Evolutionary conservation across 768 basidiomycete genomes (phyloP).

Genomic region (Pleurotus tuoliensis): DNA sequence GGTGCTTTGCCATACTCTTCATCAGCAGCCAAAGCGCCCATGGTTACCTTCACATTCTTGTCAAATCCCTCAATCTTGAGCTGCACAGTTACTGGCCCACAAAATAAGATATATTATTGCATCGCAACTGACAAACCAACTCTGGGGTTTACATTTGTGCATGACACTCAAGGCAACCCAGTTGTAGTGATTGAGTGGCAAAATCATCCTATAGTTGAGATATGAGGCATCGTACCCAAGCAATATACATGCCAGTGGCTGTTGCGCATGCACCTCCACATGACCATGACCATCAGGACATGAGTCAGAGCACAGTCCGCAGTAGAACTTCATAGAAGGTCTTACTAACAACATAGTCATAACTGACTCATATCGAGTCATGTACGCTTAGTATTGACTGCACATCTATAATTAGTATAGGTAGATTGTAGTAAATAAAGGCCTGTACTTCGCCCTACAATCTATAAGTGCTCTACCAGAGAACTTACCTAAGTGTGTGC

Average conservation of each 20-base stretch:
- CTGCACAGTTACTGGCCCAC: slow-evolving; percentile 38
- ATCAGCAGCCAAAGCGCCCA: slow-evolving; percentile 18
- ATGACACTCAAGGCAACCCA: slow-evolving; percentile 29
- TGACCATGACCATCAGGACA: no score
- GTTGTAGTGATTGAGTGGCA: slow-evolving; percentile 42
- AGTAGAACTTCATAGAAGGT: no score
- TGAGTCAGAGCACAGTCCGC: no score
- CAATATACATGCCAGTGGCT: slow-evolving; percentile 34
- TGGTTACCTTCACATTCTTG: slow-evolving; percentile 39
- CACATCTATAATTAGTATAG: no score
- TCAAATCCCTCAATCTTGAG: slow-evolving; percentile 36
- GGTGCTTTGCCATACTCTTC: slow-evolving; percentile 8
- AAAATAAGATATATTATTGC: slow-evolving; percentile 33
- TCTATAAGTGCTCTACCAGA: no score
- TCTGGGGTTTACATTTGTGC: slow-evolving; percentile 34
- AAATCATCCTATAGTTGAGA: slow-evolving; percentile 29
- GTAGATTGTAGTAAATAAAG: no score
- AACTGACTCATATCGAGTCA: no score
- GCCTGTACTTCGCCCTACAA: no score
- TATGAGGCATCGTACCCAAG: slow-evolving; percentile 27
- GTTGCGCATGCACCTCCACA: no score
- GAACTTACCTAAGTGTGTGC: no score
- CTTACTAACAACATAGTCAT: no score
- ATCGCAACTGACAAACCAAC: slow-evolving; percentile 34
- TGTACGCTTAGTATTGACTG: no score